Evolutionary conservation across 2,329 filamentous ascomycete species (phyloP), one percentile per base, ranked within the genome.

Genomic region (Epichloe uncinata): DNA sequence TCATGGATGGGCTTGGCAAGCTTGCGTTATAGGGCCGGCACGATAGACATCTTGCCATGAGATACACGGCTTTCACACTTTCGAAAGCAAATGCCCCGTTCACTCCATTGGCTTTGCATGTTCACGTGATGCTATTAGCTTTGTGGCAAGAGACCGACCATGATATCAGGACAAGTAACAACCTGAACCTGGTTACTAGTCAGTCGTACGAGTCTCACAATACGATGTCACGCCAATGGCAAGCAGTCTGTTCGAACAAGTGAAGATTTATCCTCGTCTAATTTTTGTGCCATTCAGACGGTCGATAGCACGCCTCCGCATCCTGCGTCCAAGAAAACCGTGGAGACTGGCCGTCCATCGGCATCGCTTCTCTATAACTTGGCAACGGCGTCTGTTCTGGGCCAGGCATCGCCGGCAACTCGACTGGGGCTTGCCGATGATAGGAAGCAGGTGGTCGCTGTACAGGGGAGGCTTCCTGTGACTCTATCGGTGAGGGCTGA

Each of bases 311-410:
- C 8, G 56, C 52, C 54, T 66, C 64, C 7, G 59, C 56, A 6
- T 37, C 46, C 12, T 58, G 57, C 8, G 55, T 51, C 63, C 63
- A 70, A 9, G 64, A 69, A 38, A 64, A 48, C 45, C 53, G 54
- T 51, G 54, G 37, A 26, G 40, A 45, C 36, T 36, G 42, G 12
- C 18, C 26, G 16, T 20, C 16, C 3, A 7, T 34, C 6, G 20
- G 53, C 44, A 36, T 45, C 22, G 12, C 53, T 53, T 38, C 55
- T 55, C 42, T 68, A 69, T 30, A 51, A 3, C 35, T 53, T 1
- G 69, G 69, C n/a, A 66, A 56, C 13, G 63, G 63, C 18, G 64
- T 59, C 1, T 57, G 4, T 9, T 38, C 61, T 1, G 60, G 63
- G 4, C 63, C 60, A 1, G 52, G 46, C 7, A 60, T 63, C 8